Percentiles rank a stretch among this genome's conserved stretches.
Conservation (phyloP, 768 basidiomycete genomes). For the Epithele typhae region DNA sequence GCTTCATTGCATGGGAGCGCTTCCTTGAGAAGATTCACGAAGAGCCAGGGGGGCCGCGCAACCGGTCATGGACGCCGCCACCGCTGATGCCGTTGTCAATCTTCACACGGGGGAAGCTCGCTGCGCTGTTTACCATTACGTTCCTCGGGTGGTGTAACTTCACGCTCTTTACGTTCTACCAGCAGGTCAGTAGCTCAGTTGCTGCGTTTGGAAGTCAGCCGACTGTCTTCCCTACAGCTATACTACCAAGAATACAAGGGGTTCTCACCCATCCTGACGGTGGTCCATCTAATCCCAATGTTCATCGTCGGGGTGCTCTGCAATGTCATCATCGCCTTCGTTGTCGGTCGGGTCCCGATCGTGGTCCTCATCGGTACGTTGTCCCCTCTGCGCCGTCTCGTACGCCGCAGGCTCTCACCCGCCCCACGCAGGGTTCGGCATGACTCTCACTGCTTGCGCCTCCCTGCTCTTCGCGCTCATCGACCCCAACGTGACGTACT, state of each 20-base stretch:
- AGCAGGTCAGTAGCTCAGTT: conserved; percentile 28
- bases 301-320: conserved; percentile 58
- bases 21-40: conserved; percentile 42
- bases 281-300: conserved; percentile 70
- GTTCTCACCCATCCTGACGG: conserved; percentile 53
- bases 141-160: conserved; percentile 64
- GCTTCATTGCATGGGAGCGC: conserved; percentile 65
- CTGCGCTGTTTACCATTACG: conserved; percentile 55
- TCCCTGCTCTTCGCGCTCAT: conserved; percentile 69
- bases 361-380: conserved; percentile 52
- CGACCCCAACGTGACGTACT: conserved; percentile 51
- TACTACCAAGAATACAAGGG: conserved; percentile 67
- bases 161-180: conserved; percentile 50
- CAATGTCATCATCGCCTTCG: conserved; percentile 60
- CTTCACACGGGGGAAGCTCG: conserved; percentile 57
- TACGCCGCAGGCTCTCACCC: not conserved
- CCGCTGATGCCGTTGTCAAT: conserved; percentile 62
- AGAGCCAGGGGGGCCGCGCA: not conserved
- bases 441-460: conserved; percentile 51
- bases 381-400: not conserved
- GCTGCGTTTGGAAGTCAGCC: not conserved
- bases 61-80: conserved; percentile 38
- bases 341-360: conserved; percentile 52
- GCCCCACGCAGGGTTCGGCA: conserved; percentile 43
- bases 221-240: conserved; percentile 34